Percentiles rank a stretch among this genome's conserved stretches.
Conservation (phyloP, 2,329 filamentous ascomycete genomes). For the Teratosphaeriaceae sp. region DNA sequence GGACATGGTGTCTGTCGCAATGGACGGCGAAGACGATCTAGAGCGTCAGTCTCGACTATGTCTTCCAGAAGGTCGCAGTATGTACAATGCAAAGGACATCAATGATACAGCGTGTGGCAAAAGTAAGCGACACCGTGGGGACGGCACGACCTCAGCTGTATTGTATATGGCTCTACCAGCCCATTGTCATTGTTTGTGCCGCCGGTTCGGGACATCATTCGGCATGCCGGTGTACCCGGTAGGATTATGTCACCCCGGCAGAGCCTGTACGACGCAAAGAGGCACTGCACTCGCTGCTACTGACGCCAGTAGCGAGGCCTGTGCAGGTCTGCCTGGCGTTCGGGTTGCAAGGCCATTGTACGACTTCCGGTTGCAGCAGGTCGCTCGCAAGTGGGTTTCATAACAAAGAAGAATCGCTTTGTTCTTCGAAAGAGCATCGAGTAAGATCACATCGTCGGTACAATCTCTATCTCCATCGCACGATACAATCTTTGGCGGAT, state of each 20-base stretch:
- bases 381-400: constrained; percentile 3
- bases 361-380: constrained; percentile 16
- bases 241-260: constrained; percentile 9
- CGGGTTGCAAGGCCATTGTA: constrained; percentile 13
- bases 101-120: not conserved
- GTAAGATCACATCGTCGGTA: no score
- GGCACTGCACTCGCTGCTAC: constrained; percentile 4
- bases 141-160: not conserved
- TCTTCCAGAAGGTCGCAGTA: constrained; percentile 8
- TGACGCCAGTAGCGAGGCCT: constrained; percentile 21
- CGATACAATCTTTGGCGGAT: no score
- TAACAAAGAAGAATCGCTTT: constrained; percentile 3
- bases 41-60: not conserved
- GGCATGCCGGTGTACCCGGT: not conserved
- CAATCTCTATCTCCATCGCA: no score
- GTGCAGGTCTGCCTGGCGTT: constrained; percentile 13
- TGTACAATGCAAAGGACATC: constrained; percentile 6
- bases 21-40: not conserved
- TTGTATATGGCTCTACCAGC: constrained; percentile 5
- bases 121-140: not conserved
- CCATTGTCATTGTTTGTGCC: constrained; percentile 13
- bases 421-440: no score
- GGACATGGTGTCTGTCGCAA: constrained; percentile 15
- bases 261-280: constrained; percentile 4
- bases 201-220: not conserved